Evolutionary conservation across 1,139 yeast genomes (phyloP).

Genomic region (Debaryomycetaceae sp.): DNA sequence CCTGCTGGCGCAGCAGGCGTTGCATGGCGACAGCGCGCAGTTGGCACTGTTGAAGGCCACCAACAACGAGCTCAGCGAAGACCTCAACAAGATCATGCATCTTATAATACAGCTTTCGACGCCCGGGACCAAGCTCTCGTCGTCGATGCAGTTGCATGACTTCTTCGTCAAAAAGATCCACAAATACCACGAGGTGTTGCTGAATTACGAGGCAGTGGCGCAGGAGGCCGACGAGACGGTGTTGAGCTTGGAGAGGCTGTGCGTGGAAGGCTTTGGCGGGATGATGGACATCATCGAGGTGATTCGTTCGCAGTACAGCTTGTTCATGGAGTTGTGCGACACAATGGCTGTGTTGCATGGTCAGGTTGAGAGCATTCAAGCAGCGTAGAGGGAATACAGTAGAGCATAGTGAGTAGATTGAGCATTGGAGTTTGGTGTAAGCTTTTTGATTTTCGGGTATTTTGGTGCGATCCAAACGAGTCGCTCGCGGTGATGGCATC

Average conservation of each 20-base stretch:
- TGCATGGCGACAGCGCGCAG: constrained; percentile 40
- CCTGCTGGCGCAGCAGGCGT: constrained; percentile 64
- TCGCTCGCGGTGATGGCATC: background rate
- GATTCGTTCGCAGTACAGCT: constrained; percentile 72
- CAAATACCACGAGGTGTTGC: constrained; percentile 60
- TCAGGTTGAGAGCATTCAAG: constrained; percentile 26
- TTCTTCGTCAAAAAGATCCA: constrained; percentile 53
- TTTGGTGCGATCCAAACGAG: background rate
- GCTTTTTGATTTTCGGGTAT: background rate
- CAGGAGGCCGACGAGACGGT: constrained; percentile 59
- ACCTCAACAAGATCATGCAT: constrained; percentile 64
- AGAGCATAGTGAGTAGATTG: background rate
- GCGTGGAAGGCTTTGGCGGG: constrained; percentile 47
- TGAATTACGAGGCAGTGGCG: constrained; percentile 72
- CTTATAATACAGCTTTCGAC: constrained; percentile 62
- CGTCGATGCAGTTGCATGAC: constrained; percentile 46
- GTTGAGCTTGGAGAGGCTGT: constrained; percentile 39
- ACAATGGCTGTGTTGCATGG: constrained; percentile 86
- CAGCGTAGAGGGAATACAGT: constrained; percentile 5
- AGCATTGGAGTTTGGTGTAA: constrained; percentile 1
- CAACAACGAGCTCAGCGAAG: constrained; percentile 61
- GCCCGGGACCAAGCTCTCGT: constrained; percentile 62
- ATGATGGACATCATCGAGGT: constrained; percentile 59
- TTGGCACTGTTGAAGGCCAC: constrained; percentile 31
- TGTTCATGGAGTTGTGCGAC: constrained; percentile 90